phyloP scores from a whole-genome alignment of 2,329 filamentous ascomycete genomes.

The Penicillium frequentans region DNA sequence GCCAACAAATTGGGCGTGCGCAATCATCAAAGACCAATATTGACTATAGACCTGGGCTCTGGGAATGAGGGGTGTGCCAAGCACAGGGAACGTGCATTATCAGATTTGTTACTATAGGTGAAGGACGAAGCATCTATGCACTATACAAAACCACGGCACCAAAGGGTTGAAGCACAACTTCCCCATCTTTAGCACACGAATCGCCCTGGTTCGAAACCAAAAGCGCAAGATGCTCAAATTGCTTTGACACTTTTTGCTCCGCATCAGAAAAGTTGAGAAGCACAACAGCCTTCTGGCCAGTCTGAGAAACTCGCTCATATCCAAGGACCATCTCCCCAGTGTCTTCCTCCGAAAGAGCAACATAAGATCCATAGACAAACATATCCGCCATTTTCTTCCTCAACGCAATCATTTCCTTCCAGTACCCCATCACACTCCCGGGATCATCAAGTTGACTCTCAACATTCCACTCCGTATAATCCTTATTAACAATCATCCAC shows the following conservation, averaged over 20 bases:
- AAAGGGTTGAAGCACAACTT: neutral
- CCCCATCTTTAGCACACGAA: no score
- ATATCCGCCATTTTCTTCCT: constrained; percentile 56
- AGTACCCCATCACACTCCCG: constrained; percentile 57
- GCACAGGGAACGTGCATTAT: no score
- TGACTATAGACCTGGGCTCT: no score
- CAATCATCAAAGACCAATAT: no score
- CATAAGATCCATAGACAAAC: constrained; percentile 6
- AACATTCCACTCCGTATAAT: constrained; percentile 60
- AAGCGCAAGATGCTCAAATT: neutral
- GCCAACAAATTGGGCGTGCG: no score
- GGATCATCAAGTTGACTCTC: constrained; percentile 31
- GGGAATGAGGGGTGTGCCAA: no score
- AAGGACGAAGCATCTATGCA: neutral
- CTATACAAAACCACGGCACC: neutral
- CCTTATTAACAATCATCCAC: constrained; percentile 68
- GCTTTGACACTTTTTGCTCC: neutral
- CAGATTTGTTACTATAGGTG: no score
- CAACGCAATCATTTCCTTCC: constrained; percentile 53
- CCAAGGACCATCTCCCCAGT: constrained; percentile 12
- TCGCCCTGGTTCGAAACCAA: neutral
- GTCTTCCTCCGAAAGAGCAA: constrained; percentile 1
- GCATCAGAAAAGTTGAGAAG: constrained; percentile 12
- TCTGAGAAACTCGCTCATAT: constrained; percentile 5
- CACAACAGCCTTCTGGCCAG: constrained; percentile 5